Evolutionary conservation across 164 flowering plant genomes (phyloP).

Genomic region (Magnolia changhungtana): DNA sequence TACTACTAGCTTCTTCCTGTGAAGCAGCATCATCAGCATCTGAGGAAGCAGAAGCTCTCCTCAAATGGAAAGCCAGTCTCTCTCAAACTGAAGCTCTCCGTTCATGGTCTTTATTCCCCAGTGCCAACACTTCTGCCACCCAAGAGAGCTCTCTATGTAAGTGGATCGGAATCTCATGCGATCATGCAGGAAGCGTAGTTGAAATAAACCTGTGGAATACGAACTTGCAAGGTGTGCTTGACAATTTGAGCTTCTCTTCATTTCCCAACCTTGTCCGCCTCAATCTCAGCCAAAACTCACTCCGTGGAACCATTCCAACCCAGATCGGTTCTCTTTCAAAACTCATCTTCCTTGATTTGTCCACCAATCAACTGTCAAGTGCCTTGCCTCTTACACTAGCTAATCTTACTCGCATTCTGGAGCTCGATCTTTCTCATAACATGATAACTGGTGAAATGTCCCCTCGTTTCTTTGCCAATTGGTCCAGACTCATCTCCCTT

Average conservation of each 20-base stretch:
- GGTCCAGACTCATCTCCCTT: constrained; percentile 9
- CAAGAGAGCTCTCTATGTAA: constrained; percentile 2
- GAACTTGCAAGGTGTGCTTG: constrained; percentile 14
- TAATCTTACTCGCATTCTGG: not conserved
- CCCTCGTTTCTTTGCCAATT: constrained; percentile 16
- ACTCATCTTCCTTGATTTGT: not conserved
- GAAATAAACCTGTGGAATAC: constrained; percentile 9
- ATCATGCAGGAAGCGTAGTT: not conserved
- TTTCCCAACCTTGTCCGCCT: constrained; percentile 22
- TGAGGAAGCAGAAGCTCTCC: constrained; percentile 1
- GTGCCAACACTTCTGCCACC: not conserved
- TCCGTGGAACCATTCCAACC: constrained; percentile 19
- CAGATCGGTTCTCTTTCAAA: not conserved
- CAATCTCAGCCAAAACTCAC: constrained; percentile 9
- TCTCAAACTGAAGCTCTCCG: not conserved
- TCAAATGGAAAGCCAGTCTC: constrained; percentile 9
- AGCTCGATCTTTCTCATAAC: constrained; percentile 22
- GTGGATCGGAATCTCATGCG: constrained; percentile 22
- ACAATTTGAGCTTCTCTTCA: constrained; percentile 15
- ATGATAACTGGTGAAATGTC: constrained; percentile 14
- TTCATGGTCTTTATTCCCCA: not conserved
- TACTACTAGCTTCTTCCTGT: not conserved
- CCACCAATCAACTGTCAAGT: not conserved
- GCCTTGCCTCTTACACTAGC: not conserved
- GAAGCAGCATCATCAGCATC: not conserved